Evolutionary conservation across 2,329 filamentous ascomycete species (phyloP), one percentile per base, ranked within the genome.

Genomic region (Sodiomyces alkalinus): DNA sequence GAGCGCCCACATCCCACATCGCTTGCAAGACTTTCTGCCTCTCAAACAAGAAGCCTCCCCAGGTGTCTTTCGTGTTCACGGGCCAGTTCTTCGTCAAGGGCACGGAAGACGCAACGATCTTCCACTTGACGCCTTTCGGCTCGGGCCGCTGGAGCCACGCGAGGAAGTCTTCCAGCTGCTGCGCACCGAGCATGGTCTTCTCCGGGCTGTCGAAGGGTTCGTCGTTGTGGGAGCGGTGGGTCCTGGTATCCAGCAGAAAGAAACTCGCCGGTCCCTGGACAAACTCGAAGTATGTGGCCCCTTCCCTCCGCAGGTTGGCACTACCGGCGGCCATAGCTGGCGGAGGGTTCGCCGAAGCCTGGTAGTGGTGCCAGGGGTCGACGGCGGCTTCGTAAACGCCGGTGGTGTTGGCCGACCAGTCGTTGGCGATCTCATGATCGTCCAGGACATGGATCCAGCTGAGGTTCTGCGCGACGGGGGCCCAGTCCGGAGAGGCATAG

Each of bases 51-150:
- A 92, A 94, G 0, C 87, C 87, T 26, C 82, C 83, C 90, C 90
- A 98, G 0, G 90, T 96, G 47, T 98, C 90, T 35, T 76, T 64
- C 3, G 73, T 74, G 38, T 90, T 87, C 38, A 93, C 71, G 15
- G 74, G 78, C 87, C 90, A 98, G 52, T 98, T 98, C 57, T 93
- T 92, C 6, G 90, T 96, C 48, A 98, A 93, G 0, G 90, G 90
- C 5, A 96, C 80, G 12, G 80, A 86, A 21, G 80, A 86, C 12
- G 86, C 76, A 28, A 98, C 62, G 42, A 98, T 74, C 57, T 96
- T 96, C 87, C 90, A 98, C 44, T 77, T 76, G 0, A 94, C 75
- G 1, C 83, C 82, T 17, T 60, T 58, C 0, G 80, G 77, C 37
- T 83, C 79, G 1, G 80, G 74, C 2, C 68, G 71, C 8, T 60